Evolutionary conservation across 805 yeast genomes (phyloP).

Genomic region (Ogataea trehaloabstinens): DNA sequence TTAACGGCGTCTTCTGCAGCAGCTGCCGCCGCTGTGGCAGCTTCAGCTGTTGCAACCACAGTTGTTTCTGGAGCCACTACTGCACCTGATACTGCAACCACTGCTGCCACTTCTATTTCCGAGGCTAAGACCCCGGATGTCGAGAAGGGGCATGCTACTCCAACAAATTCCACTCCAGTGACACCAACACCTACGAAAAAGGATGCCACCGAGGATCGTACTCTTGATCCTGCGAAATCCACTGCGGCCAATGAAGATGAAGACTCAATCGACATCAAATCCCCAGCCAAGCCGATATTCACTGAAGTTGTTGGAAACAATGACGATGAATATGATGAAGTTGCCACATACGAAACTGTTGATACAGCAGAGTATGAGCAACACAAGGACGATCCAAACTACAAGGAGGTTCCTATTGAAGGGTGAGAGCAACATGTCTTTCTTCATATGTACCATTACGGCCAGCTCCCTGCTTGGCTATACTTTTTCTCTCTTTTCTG

Average conservation of each 20-base stretch:
- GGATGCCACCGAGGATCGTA: conserved; percentile 5
- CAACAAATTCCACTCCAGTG: conserved; percentile 8
- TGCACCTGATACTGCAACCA: conserved; percentile 10
- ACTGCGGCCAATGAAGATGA: conserved; percentile 15
- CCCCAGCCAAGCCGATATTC: conserved; percentile 27
- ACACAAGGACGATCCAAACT: conserved; percentile 47
- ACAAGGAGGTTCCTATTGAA: conserved; percentile 36
- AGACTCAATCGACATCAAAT: conserved; percentile 16
- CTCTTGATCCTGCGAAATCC: conserved; percentile 1
- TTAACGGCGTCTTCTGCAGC: conserved; percentile 29
- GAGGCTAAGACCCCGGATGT: conserved; percentile 9
- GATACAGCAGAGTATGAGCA: conserved; percentile 45
- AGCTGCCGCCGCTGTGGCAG: conserved; percentile 34
- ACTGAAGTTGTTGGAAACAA: conserved; percentile 29
- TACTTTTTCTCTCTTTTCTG: neutral
- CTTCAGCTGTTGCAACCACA: conserved; percentile 24
- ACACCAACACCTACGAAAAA: conserved; percentile 8
- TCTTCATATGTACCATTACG: conserved; percentile 2
- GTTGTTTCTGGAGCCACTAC: conserved; percentile 22
- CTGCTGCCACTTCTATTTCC: conserved; percentile 9
- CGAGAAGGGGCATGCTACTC: conserved; percentile 4
- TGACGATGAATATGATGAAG: conserved; percentile 31
- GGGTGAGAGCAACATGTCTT: conserved; percentile 12
- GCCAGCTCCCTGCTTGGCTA: neutral
- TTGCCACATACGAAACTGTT: conserved; percentile 46